Conservation (phyloP, 495 filamentous ascomycete genomes). For the Penicillium silybi region DNA sequence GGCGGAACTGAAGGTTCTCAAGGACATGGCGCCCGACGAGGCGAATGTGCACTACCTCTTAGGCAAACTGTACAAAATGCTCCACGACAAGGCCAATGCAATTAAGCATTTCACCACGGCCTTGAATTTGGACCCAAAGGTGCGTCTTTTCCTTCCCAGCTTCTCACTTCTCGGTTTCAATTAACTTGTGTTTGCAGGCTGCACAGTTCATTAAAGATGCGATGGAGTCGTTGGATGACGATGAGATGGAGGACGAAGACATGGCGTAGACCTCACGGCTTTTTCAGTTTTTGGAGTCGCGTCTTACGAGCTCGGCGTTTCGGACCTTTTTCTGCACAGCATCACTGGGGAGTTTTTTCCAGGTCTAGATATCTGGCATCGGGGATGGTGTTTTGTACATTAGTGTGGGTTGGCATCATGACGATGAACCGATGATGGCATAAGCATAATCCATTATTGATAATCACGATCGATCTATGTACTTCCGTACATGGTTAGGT, state of each 20-base stretch:
- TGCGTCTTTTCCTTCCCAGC: conserved; percentile 34
- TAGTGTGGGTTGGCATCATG: conserved; percentile 27
- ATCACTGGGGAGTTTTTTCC: conserved; percentile 40
- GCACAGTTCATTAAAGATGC: conserved; percentile 87
- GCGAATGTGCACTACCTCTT: conserved; percentile 93
- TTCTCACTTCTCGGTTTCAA: conserved; percentile 3
- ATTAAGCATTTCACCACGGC: conserved; percentile 92
- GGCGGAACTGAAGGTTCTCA: conserved; percentile 73
- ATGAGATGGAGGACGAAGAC: conserved; percentile 71
- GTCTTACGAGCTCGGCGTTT: conserved; percentile 25
- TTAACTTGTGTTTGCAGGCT: conserved; percentile 54
- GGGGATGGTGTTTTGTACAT: conserved; percentile 40
- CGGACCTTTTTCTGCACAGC: conserved; percentile 28
- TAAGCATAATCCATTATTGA: conserved; percentile 15
- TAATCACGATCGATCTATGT: not conserved
- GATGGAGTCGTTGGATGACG: conserved; percentile 85
- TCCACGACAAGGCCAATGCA: conserved; percentile 73
- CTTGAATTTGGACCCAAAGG: conserved; percentile 94
- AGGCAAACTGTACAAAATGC: conserved; percentile 77
- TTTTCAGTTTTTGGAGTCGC: conserved; percentile 7
- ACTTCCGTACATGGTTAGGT: too few species aligned
- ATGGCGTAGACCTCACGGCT: conserved; percentile 35
- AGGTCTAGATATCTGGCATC: conserved; percentile 19
- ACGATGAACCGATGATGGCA: conserved; percentile 7
- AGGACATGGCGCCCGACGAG: conserved; percentile 88